Evolutionary conservation across 1,139 yeast species (phyloP).

Genomic region (Saccharomyces hybrid): DNA sequence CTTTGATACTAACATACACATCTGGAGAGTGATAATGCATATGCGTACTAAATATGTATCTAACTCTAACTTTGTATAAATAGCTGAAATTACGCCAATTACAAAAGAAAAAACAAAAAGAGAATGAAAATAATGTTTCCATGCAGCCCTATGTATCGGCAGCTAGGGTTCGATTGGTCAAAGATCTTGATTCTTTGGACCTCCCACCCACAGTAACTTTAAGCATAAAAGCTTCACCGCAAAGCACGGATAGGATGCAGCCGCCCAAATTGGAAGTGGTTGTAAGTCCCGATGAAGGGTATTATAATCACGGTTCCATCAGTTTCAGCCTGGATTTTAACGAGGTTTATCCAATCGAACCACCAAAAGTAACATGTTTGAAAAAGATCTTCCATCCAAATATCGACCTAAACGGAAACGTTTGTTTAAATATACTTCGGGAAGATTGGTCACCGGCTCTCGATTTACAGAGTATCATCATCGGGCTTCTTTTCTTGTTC

Average conservation of each 20-base stretch:
- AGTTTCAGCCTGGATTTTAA: slow-evolving; percentile 56
- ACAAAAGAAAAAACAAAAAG: slow-evolving; percentile 49
- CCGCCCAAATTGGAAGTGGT: slow-evolving; percentile 41
- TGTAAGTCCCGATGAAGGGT: slow-evolving; percentile 73
- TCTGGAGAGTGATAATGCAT: neutral
- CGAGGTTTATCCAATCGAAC: slow-evolving; percentile 80
- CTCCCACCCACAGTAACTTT: slow-evolving; percentile 58
- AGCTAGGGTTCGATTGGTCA: slow-evolving; percentile 44
- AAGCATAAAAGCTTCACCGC: slow-evolving; percentile 47
- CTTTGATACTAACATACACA: neutral
- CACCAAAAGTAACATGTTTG: slow-evolving; percentile 74
- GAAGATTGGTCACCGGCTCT: slow-evolving; percentile 97
- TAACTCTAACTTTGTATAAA: neutral
- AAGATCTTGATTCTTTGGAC: slow-evolving; percentile 61
- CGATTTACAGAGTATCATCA: slow-evolving; percentile 69
- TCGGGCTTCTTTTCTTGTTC: slow-evolving; percentile 80
- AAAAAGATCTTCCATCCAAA: slow-evolving; percentile 87
- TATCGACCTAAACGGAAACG: slow-evolving; percentile 82
- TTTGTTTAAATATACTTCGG: slow-evolving; percentile 80
- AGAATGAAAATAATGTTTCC: slow-evolving; percentile 11
- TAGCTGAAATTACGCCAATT: slow-evolving; percentile 52
- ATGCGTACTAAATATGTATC: neutral
- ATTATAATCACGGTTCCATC: slow-evolving; percentile 63
- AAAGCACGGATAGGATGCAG: slow-evolving; percentile 40
- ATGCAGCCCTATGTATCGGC: slow-evolving; percentile 31